Base-by-base conservation (phyloP, 2,329 filamentous ascomycete genomes). In the Huntiella savannae region DNA sequence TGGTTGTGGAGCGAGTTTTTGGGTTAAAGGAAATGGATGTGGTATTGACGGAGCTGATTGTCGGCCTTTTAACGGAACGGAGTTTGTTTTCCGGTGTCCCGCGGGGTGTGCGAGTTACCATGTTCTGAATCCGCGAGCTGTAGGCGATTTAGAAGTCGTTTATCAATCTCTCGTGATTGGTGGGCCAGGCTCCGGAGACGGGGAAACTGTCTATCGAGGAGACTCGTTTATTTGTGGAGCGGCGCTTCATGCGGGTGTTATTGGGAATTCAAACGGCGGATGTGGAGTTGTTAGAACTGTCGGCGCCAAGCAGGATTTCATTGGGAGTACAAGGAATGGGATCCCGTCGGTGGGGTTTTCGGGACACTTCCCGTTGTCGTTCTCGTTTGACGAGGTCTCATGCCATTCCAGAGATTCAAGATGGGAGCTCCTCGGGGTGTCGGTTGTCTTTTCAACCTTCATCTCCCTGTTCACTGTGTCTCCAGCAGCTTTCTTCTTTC, bases 171-270 rank as follows among this genome's bases (percentile, higher is more conserved):
- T 83, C n/a, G 70, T 85, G 2, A 66, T 85, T 19, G 80, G 80
- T n/a, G 79, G 79, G 0, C 73, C 74, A 0, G 60, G 65, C 4
- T 60, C 62, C 42, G 62, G 68, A 22, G 54, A 55, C 4, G 59
- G 56, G 28, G 57, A 62, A 13, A 70, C 79, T 0, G 66, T 82
- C 16, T 96, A 96, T 59, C 80, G 91, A 13, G 85, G 82, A 7
- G 86, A 94, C 60, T 92, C 84, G 11, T 92, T 83, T 62, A 79
- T 94, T 46, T 94, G 86, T 57, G 79, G 77, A 49, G 71, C 86
- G 10, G 86, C 85, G 33, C 82, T 93, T 43, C 86, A 94, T 57
- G 77, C 84, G 1, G 86, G 85, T 15, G 69, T 87, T 54, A 74
- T 92, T 50, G 74, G 73, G 33, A 75, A 86, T 55, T 62, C 67